Conservation (phyloP, 306 rosid species). For the Citrullus colocynthis region DNA sequence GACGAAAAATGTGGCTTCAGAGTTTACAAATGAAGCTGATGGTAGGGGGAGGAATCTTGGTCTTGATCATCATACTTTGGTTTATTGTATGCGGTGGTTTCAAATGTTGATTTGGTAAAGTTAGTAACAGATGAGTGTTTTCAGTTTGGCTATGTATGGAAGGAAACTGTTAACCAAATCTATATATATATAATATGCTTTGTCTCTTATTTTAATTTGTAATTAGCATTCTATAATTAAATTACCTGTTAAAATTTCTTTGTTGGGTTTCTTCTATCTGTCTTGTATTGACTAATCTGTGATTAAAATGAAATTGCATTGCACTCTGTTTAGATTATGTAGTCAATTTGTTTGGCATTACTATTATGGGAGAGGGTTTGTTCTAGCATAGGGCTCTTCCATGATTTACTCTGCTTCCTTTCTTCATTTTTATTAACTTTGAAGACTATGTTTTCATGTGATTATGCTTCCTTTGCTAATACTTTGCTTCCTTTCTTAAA, state of each 20-base stretch:
- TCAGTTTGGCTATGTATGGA: conserved; percentile 12
- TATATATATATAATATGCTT: background rate
- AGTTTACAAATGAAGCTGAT: conserved; percentile 83
- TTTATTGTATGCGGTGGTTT: conserved; percentile 76
- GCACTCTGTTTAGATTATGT: background rate
- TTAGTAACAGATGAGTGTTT: background rate
- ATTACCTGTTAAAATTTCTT: background rate
- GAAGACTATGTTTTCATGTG: no score
- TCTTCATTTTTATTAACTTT: background rate
- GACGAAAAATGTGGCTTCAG: conserved; percentile 98
- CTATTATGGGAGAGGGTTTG: background rate
- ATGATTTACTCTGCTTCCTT: background rate
- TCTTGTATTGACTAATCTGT: background rate
- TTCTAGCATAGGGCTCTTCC: background rate
- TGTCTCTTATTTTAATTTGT: background rate
- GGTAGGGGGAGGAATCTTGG: conserved; percentile 63
- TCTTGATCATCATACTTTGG: conserved; percentile 59
- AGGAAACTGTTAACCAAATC: background rate
- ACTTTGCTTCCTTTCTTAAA: no score
- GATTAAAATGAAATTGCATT: background rate
- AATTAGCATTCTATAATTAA: conserved; percentile 2
- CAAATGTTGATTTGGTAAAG: conserved; percentile 46
- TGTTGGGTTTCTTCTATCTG: background rate
- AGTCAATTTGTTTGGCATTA: background rate
- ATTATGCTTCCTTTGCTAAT: no score